Evolutionary conservation across 345 rosid genomes (phyloP).

Genomic region (Rhizophora apiculata): DNA sequence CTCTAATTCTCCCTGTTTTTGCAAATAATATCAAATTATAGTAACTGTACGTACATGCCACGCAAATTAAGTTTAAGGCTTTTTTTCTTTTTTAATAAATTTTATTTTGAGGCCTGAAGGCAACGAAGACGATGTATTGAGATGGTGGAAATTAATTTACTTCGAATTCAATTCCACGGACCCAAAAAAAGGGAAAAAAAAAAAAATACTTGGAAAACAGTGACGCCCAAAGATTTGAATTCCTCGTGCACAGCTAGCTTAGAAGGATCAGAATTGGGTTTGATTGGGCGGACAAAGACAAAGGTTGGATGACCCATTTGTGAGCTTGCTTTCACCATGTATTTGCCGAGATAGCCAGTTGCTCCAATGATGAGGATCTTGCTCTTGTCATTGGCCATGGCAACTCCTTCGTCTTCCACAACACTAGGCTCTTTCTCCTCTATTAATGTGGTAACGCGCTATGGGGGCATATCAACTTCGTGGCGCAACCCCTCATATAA

Average conservation of each 20-base stretch:
- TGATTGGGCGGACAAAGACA: conserved; percentile 28
- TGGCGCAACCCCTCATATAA: too few species aligned
- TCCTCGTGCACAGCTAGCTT: conserved; percentile 21
- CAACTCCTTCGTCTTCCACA: neutral
- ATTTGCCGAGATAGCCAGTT: conserved; percentile 15
- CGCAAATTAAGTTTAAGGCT: too few species aligned
- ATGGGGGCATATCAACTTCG: too few species aligned
- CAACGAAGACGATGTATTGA: too few species aligned
- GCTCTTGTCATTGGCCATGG: conserved; percentile 6
- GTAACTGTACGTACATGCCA: too few species aligned
- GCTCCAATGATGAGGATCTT: conserved; percentile 17
- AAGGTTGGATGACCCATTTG: conserved; percentile 11
- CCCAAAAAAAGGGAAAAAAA: too few species aligned
- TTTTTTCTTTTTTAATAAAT: too few species aligned
- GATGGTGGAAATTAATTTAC: too few species aligned
- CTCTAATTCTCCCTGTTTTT: conserved; percentile 32
- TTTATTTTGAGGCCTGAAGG: too few species aligned
- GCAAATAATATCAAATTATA: neutral
- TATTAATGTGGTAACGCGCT: too few species aligned
- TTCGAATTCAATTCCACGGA: too few species aligned
- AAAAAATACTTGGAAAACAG: conserved; percentile 23
- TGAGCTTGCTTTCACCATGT: conserved; percentile 11
- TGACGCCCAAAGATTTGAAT: conserved; percentile 32
- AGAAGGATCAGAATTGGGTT: conserved; percentile 1
- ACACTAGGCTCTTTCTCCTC: too few species aligned